phyloP scores from a whole-genome alignment of 768 basidiomycete species.

The Boletus eberwhitei region DNA sequence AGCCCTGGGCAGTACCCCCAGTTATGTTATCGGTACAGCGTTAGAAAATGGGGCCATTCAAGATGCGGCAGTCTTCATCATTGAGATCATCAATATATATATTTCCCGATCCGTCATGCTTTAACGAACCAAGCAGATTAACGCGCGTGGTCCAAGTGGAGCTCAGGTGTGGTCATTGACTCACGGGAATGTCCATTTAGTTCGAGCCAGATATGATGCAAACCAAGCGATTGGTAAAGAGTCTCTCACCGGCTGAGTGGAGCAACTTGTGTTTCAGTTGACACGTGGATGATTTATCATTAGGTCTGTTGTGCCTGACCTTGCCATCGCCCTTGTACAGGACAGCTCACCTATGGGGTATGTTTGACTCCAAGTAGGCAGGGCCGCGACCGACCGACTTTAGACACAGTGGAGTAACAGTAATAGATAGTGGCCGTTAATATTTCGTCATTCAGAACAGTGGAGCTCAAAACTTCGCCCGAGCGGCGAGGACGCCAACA shows the following conservation, averaged over 20 bases:
- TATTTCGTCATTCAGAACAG: conserved; percentile 2
- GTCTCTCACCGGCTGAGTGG: conserved; percentile 16
- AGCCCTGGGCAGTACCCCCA: no score
- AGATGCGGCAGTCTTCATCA: no score
- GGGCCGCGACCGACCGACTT: neutral
- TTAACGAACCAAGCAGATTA: neutral
- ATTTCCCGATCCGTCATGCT: neutral
- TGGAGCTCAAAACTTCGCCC: conserved; percentile 11
- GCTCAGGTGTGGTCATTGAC: neutral
- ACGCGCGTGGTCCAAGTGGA: neutral
- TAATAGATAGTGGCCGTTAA: neutral
- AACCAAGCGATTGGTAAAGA: neutral
- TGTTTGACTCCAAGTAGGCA: no score
- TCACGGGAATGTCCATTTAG: no score
- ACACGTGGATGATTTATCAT: neutral
- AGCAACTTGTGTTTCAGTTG: conserved; percentile 22
- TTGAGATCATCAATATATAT: conserved; percentile 3
- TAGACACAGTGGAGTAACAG: neutral
- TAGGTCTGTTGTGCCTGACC: no score
- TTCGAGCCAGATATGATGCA: no score
- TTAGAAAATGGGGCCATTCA: no score
- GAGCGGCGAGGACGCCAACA: neutral
- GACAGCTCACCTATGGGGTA: no score
- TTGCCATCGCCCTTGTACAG: no score
- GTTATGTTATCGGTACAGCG: no score